Base-by-base conservation (phyloP, 495 filamentous ascomycete species). In the Neurospora sp. region DNA sequence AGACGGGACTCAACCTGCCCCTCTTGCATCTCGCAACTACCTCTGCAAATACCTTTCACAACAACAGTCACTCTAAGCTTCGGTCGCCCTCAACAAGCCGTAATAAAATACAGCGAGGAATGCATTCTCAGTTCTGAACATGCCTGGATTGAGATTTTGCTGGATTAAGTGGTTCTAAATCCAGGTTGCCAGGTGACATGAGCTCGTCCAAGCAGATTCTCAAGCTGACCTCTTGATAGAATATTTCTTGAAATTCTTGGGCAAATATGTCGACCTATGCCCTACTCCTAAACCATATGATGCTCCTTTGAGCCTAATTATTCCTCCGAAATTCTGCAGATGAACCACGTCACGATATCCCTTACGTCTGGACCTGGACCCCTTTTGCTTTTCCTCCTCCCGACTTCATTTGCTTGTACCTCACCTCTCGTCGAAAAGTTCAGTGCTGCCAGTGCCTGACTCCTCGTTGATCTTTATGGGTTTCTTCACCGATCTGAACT, bases 401-500 rank as follows among this genome's bases (percentile, higher is more conserved):
- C 16, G 14, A 16, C 27, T 37, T 37, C 53, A 65, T 35, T 8
- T 27, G 7, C 53, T 35, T 14, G 27, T 65, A 22, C 48, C 5
- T 16, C 10, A 10, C 22, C 27, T 17, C 12, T 65, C 14, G 53
- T 37, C 53, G 5, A 27, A 65, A 37, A 31, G 27, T 17, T 65
- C 53, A 17, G 27, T 53, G 38, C 14, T n/a, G 16, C 20, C 16
- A 12, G 20, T 10, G 12, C 37, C n/a, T 37, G 38, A 22, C 22
- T 44, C 48, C 35, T 69, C 65, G 20, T 45, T 68, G 12, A 14
- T 16, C 70, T 3, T 14, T 65, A 20, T 45, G 37, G 14, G 14
- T 40, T 78, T 76, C 70, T 79, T 83, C 39, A 88, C 84, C 69
- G 83, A 86, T 78, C 84, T 87, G 81, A 84, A 86, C 74, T 87